These are phyloP conservation scores for Calonectria pteridis DNA, from an alignment of 2,329 filamentous ascomycete species.

Conservation along the genomic window DNA sequence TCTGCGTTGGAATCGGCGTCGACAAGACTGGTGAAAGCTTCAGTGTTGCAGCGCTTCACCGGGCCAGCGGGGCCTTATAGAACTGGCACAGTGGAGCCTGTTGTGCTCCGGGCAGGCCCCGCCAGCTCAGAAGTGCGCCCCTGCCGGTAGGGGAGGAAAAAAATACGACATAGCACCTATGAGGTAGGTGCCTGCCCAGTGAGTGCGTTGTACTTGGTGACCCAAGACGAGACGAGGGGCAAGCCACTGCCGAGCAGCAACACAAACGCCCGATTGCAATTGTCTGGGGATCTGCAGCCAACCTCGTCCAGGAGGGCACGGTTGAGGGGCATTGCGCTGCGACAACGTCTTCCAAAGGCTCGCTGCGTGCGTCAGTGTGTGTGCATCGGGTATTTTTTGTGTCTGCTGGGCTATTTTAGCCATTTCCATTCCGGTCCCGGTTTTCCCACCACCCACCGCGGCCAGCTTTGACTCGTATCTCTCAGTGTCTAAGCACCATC, in stretches of 20 bases:
- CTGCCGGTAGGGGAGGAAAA: neutral
- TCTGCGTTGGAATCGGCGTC: neutral
- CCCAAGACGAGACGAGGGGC: conserved; percentile 8
- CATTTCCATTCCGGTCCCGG: conserved; percentile 38
- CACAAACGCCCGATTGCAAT: neutral
- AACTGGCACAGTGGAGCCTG: conserved; percentile 11
- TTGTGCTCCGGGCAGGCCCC: neutral
- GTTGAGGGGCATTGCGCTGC: neutral
- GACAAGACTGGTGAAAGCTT: neutral
- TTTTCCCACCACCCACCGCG: conserved; percentile 38
- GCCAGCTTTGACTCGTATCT: conserved; percentile 33
- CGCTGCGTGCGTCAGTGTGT: neutral
- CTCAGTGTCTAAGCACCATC: conserved; percentile 22
- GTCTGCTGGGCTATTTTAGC: conserved; percentile 10
- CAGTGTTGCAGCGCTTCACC: conserved; percentile 2
- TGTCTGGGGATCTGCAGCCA: neutral
- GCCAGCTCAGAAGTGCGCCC: conserved; percentile 2
- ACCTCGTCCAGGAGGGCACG: neutral
- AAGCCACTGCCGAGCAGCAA: neutral
- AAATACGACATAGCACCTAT: neutral
- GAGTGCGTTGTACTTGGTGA: neutral
- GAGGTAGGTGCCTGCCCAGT: neutral
- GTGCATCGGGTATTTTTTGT: neutral
- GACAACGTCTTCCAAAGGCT: neutral
- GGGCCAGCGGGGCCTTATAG: conserved; percentile 9